phyloP scores from a whole-genome alignment of 148 eudicot genomes.

The Fallopia convolvulus region DNA sequence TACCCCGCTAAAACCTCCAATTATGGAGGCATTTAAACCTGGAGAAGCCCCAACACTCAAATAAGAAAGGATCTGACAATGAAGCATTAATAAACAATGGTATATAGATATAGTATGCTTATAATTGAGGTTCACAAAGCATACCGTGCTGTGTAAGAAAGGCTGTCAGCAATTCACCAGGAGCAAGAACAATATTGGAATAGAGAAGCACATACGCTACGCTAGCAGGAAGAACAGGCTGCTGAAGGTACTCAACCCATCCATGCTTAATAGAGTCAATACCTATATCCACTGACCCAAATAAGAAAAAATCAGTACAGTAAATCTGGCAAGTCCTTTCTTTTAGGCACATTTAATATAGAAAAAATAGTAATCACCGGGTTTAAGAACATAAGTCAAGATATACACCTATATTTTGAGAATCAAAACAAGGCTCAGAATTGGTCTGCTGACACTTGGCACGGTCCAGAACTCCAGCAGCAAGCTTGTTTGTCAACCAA shows the following conservation, averaged over 20 bases:
- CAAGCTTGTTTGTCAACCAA: slow-evolving; percentile 73
- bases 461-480: slow-evolving; percentile 83
- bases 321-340: not conserved
- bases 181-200: slow-evolving; percentile 87
- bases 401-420: slow-evolving; percentile 47
- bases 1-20: slow-evolving; percentile 85
- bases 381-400: not conserved
- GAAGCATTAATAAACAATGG: not conserved
- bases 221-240: slow-evolving; percentile 97
- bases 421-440: slow-evolving; percentile 25
- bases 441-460: slow-evolving; percentile 47
- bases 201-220: slow-evolving; percentile 84
- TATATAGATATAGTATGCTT: not conserved
- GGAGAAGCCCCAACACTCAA: slow-evolving; percentile 7
- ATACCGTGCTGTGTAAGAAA: slow-evolving; percentile 86
- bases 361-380: not conserved
- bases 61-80: not conserved
- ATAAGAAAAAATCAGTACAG: not conserved
- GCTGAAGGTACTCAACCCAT: slow-evolving; percentile 80
- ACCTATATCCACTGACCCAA: slow-evolving; percentile 38
- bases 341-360: not conserved
- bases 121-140: slow-evolving; percentile 5
- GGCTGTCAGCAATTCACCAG: slow-evolving; percentile 94
- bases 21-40: slow-evolving; percentile 80
- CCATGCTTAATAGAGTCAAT: slow-evolving; percentile 72